Evolutionary conservation across 345 rosid species (phyloP).

Genomic region (Hibiscus tridactylites): DNA sequence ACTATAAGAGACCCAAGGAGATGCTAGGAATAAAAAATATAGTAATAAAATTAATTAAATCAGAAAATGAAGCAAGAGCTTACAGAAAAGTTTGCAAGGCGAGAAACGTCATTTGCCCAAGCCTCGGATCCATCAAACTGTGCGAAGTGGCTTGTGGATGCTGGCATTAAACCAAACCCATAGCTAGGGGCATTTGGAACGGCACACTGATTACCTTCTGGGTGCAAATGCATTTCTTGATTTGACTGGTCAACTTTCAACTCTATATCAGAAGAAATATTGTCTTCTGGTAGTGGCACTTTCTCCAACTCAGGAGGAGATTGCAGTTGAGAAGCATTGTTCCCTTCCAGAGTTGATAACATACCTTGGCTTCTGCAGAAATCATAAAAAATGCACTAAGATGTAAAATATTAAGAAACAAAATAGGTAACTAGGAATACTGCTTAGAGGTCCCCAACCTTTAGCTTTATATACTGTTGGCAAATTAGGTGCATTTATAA

Average conservation of each 20-base stretch:
- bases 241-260: slow-evolving; percentile 24
- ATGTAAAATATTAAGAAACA: not conserved
- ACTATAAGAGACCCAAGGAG: not conserved
- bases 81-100: slow-evolving; percentile 30
- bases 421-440: not conserved
- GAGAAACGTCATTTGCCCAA: slow-evolving; percentile 39
- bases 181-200: slow-evolving; percentile 47
- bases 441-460: not conserved
- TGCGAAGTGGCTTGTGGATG: slow-evolving; percentile 36
- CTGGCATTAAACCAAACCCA: slow-evolving; percentile 46
- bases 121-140: slow-evolving; percentile 42
- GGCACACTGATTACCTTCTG: slow-evolving; percentile 39
- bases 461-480: not conserved
- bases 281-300: slow-evolving; percentile 18
- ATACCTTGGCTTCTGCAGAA: slow-evolving; percentile 35
- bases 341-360: slow-evolving; percentile 27
- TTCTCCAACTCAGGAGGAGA: slow-evolving; percentile 31
- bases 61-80: slow-evolving; percentile 5
- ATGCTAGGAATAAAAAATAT: not conserved
- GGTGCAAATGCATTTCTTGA: slow-evolving; percentile 30
- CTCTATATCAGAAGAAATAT: slow-evolving; percentile 19
- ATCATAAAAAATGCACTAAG: not conserved
- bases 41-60: not conserved
- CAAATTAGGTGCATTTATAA: not conserved
- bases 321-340: slow-evolving; percentile 29